Evolutionary conservation across 2,329 filamentous ascomycete genomes (phyloP).

Genomic region (Diplodia sapinea): DNA sequence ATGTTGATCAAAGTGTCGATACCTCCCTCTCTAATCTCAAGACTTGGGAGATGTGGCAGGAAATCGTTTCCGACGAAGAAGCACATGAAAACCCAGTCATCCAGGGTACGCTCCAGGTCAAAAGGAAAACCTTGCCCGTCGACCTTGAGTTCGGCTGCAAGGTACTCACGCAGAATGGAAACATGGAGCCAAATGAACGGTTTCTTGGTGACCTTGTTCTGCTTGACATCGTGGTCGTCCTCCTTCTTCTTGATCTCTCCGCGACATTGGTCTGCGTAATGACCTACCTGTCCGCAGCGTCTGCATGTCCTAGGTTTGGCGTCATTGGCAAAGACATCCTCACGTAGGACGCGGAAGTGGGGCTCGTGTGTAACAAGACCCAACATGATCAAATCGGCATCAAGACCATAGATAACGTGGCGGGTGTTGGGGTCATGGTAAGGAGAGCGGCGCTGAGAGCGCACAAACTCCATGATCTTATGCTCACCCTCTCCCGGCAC

Average conservation of each 20-base stretch:
- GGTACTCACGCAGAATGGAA: conserved; percentile 86
- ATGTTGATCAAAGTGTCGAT: conserved; percentile 97
- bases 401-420: conserved; percentile 96
- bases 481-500: conserved; percentile 98
- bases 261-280: conserved; percentile 84
- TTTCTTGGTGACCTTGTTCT: conserved; percentile 72
- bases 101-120: conserved; percentile 90
- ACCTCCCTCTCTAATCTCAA: conserved; percentile 95
- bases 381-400: conserved; percentile 98
- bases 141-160: conserved; percentile 86
- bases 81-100: conserved; percentile 99
- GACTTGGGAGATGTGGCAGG: conserved; percentile 91
- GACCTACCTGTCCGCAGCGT: conserved; percentile 89
- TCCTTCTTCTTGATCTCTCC: conserved; percentile 79
- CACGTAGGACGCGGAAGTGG: conserved; percentile 92
- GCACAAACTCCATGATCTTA: conserved; percentile 98
- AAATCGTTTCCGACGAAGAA: conserved; percentile 99
- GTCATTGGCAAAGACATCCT: conserved; percentile 95
- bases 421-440: conserved; percentile 95
- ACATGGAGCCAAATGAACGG: conserved; percentile 99
- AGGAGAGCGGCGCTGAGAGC: conserved; percentile 87
- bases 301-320: conserved; percentile 83
- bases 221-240: conserved; percentile 82
- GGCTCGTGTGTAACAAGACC: conserved; percentile 96
- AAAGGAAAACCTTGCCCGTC: conserved; percentile 84